Evolutionary conservation across 2,329 filamentous ascomycete genomes (phyloP), one percentile per base, ranked within the genome.

Genomic region (Cercospora sp.): DNA sequence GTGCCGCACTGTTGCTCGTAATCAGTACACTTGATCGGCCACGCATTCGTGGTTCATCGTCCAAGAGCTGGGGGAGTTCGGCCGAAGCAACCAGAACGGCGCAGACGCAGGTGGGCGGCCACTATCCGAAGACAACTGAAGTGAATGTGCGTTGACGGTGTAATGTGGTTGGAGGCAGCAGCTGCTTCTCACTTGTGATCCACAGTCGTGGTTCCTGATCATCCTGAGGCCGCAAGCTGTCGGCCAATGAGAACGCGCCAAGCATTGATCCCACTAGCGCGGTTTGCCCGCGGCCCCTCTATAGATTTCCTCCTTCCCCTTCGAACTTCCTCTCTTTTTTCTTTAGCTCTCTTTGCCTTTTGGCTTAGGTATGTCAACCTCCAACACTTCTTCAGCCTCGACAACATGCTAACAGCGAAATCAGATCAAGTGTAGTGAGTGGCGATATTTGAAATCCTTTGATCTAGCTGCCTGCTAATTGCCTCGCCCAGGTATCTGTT

Each of bases 321-420:
- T 36, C 28, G 1, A 3, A 36, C 55, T 23, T 59, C 12, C 30
- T 59, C 30, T 31, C 51, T 58, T 62, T 62, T 13, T 60, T 30
- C 58, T 55, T 61, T 23, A 66, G 64, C 64, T 66, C 64, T 66
- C 64, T 66, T 66, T 66, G 64, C 64, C 64, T 66, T 66, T 66
- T 66, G 64, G 64, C 64, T 66, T 61, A 66, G 64, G 42, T 66
- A 26, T 23, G 51, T 59, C 31, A 13, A 58, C 48, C 10, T 28
- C 36, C 53, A n/a, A 23, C 16, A 23, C 16, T 6, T 0, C 12
- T 13, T 5, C 8, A 8, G 16, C 48, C 3, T n/a, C 4, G 26
- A 28, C 39, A 26, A 3, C 36, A 16, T 3, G 53, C 53, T 58
- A 33, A 58, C 30, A 36, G 23, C 23, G 23, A 26, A 26, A 26